Evolutionary conservation across 1,139 yeast genomes (phyloP).

Genomic region (Pichia sp.): DNA sequence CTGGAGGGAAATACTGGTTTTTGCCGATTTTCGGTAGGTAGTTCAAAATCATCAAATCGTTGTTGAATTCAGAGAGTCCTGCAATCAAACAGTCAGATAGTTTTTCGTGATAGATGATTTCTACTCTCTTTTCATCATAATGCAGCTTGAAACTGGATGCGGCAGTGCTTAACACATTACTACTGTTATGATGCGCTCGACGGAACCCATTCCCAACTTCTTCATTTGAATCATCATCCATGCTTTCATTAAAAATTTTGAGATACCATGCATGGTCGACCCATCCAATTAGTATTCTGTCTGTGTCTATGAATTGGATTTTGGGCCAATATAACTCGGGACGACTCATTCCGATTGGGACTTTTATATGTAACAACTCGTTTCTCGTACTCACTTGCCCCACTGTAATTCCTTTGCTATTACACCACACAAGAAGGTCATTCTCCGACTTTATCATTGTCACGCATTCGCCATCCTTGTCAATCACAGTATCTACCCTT

Average conservation of each 20-base stretch:
- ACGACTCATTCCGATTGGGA: conserved; percentile 60
- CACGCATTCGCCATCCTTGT: conserved; percentile 66
- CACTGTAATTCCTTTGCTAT: conserved; percentile 70
- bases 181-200: conserved; percentile 24
- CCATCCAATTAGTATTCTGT: conserved; percentile 80
- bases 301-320: conserved; percentile 61
- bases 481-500: conserved; percentile 62
- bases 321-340: conserved; percentile 87
- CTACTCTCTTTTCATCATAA: conserved; percentile 51
- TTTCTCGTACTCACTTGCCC: conserved; percentile 47
- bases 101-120: conserved; percentile 50
- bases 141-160: conserved; percentile 57
- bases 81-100: conserved; percentile 62
- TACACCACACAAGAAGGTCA: conserved; percentile 77
- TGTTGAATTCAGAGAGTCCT: conserved; percentile 73
- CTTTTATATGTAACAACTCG: conserved; percentile 47
- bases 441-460: conserved; percentile 61
- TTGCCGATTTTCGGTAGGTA: conserved; percentile 42
- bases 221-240: conserved; percentile 8
- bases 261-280: conserved; percentile 72
- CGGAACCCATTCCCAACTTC: background rate
- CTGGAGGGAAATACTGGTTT: conserved; percentile 48
- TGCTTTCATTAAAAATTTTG: conserved; percentile 38
- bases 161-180: conserved; percentile 52
- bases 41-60: conserved; percentile 56